These are phyloP conservation scores for Fusarium kyushuense DNA, from an alignment of 2,329 filamentous ascomycete species.

Conservation along the genomic window DNA sequence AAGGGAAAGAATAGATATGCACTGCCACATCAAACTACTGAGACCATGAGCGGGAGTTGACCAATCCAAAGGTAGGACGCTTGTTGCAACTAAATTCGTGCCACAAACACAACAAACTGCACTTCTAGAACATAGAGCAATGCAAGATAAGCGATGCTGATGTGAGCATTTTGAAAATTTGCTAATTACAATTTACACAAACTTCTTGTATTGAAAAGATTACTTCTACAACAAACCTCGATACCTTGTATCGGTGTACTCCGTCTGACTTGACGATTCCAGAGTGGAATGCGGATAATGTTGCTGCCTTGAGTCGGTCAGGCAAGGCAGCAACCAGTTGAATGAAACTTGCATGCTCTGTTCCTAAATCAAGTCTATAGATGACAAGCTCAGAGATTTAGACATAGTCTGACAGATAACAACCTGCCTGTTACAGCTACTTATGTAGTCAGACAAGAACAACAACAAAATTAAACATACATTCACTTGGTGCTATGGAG, in stretches of 20 bases:
- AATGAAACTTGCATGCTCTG: neutral
- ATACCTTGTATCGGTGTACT: neutral
- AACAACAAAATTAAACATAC: neutral
- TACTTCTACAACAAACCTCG: neutral
- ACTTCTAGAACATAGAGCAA: neutral
- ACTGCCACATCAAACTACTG: neutral
- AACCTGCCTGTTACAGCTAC: neutral
- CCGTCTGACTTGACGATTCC: neutral
- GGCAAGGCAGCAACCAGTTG: neutral
- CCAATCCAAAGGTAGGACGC: neutral
- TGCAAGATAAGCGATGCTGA: neutral
- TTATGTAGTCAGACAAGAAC: neutral
- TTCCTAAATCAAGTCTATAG: neutral
- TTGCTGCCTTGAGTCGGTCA: neutral
- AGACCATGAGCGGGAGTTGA: neutral
- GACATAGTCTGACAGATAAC: neutral
- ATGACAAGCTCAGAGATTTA: neutral
- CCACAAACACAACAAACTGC: neutral
- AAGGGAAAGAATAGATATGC: neutral
- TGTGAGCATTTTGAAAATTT: slow-evolving; percentile 11
- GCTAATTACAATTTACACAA: neutral
- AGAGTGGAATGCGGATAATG: neutral
- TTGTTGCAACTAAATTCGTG: neutral
- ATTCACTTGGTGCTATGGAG: neutral
- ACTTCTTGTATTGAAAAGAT: neutral